Percentiles rank a stretch among this genome's conserved stretches.
Evolutionary conservation across 441 rosid species (phyloP).

Genomic region (Erysimum cheiri): DNA sequence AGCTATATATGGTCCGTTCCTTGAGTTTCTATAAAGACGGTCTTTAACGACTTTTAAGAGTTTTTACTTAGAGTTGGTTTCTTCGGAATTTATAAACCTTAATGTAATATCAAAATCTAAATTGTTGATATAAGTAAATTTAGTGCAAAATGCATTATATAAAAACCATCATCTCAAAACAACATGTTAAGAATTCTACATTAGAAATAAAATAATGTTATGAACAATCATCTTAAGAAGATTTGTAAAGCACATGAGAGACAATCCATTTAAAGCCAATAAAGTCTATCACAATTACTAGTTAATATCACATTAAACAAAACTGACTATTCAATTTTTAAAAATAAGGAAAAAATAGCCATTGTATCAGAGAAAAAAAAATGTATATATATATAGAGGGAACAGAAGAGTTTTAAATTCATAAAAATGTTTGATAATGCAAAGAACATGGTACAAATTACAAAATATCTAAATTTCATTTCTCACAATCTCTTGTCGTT

Average conservation of each 20-base stretch:
- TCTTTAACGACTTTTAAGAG: constrained; percentile 1
- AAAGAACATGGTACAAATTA: constrained; percentile 35
- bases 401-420: not conserved
- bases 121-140: not conserved
- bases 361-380: not conserved
- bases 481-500: constrained; percentile 23
- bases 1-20: constrained; percentile 15
- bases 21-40: constrained; percentile 25
- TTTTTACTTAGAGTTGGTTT: not conserved
- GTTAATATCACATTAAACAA: not conserved
- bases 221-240: not conserved
- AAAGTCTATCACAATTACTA: not conserved
- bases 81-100: not conserved
- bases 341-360: not conserved
- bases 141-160: not conserved
- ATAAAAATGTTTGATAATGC: constrained; percentile 35
- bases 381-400: constrained; percentile 13
- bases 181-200: not conserved
- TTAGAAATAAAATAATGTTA: not conserved
- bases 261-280: not conserved
- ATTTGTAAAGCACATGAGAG: not conserved
- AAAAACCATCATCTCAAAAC: not conserved
- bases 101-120: not conserved
- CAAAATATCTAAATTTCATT: constrained; percentile 12
- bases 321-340: not conserved